Conservation (phyloP, 2,329 filamentous ascomycete species). For the Tricladium varicosporioides region DNA sequence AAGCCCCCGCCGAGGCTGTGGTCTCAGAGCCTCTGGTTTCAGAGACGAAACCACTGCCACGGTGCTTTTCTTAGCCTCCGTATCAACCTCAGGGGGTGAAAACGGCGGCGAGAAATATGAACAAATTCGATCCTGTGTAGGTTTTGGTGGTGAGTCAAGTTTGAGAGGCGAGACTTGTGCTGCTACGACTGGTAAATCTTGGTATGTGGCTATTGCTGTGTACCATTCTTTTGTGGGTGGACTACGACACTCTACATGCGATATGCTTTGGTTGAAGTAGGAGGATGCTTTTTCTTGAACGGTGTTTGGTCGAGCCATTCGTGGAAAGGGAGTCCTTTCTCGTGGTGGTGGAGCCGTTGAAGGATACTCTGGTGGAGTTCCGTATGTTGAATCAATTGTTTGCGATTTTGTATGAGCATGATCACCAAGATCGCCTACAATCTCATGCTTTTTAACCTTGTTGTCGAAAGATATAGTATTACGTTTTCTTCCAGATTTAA, state of each 20-base stretch:
- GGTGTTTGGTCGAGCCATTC: not conserved
- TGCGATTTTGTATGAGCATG: conserved; percentile 3
- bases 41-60: not conserved
- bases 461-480: conserved; percentile 7
- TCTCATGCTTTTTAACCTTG: conserved; percentile 2
- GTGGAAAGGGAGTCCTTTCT: conserved; percentile 20
- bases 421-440: not conserved
- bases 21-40: not conserved
- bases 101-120: too few relatives aligned
- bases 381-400: conserved; percentile 6
- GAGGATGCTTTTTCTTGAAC: not conserved
- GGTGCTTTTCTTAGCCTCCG: too few relatives aligned
- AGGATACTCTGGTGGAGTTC: conserved; percentile 3
- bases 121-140: too few relatives aligned
- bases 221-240: not conserved
- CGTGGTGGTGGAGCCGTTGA: conserved; percentile 8
- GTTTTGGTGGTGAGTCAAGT: not conserved
- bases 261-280: conserved; percentile 8
- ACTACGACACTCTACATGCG: too few relatives aligned
- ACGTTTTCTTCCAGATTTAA: not conserved
- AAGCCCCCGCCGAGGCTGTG: not conserved
- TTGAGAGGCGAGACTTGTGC: not conserved
- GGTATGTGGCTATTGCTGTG: not conserved
- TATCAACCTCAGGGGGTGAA: too few relatives aligned
- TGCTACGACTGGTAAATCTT: not conserved